Conservation (phyloP, 75 land plant species). For the Picea glauca region DNA sequence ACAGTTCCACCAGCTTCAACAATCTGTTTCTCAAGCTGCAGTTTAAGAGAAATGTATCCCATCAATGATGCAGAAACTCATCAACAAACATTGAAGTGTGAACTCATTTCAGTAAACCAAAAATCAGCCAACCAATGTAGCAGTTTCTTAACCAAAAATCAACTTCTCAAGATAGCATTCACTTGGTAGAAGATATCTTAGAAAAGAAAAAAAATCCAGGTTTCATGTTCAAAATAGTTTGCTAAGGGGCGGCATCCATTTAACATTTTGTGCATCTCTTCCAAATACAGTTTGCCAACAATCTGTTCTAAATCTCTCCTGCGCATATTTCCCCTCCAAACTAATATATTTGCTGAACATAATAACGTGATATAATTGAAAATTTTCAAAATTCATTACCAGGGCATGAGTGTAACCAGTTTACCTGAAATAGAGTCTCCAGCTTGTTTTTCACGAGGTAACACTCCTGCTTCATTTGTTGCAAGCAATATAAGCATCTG, state of each 20-base stretch:
- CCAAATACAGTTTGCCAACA: not conserved
- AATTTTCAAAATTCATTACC: not conserved
- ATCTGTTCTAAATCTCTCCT: not conserved
- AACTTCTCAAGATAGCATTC: too few species aligned
- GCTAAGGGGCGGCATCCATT: not conserved
- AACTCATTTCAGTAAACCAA: not conserved
- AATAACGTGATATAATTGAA: not conserved
- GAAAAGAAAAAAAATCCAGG: not conserved
- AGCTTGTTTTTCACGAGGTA: constrained; percentile 69
- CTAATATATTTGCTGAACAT: too few species aligned
- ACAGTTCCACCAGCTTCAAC: constrained; percentile 58
- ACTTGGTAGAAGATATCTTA: not conserved
- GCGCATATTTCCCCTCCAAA: not conserved
- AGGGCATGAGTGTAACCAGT: not conserved
- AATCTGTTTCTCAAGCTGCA: constrained; percentile 62
- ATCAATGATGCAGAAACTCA: not conserved
- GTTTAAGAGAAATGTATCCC: not conserved
- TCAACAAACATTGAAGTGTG: not conserved
- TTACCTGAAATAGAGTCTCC: constrained; percentile 52
- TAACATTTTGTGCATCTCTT: not conserved
- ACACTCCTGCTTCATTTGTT: constrained; percentile 66
- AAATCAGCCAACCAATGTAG: not conserved
- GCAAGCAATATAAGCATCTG: constrained; percentile 60
- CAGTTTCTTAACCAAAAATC: too few species aligned
- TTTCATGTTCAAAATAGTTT: not conserved